Evolutionary conservation across 495 filamentous ascomycete genomes (phyloP).

Genomic region (Saxophila tyrrhenica): DNA sequence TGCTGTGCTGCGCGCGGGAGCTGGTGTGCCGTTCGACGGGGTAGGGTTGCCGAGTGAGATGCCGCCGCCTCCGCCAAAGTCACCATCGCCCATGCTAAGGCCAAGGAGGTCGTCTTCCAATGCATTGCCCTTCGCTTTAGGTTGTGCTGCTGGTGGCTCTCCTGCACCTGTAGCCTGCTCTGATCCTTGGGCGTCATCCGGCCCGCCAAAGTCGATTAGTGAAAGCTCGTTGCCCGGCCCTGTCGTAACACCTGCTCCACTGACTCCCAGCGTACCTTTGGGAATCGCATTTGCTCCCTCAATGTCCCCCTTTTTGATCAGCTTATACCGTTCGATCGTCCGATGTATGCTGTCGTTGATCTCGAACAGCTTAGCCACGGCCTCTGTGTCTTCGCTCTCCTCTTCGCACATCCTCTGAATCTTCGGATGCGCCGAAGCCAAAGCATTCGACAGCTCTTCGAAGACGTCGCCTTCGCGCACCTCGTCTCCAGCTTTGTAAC

Average conservation of each 20-base stretch:
- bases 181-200: conserved; percentile 30
- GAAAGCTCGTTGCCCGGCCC: conserved; percentile 77
- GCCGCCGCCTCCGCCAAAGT: conserved; percentile 61
- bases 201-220: conserved; percentile 74
- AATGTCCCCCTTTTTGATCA: conserved; percentile 86
- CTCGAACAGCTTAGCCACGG: conserved; percentile 86
- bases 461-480: conserved; percentile 88
- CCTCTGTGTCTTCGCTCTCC: conserved; percentile 91
- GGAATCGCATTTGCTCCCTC: conserved; percentile 78
- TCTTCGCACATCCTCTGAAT: conserved; percentile 99
- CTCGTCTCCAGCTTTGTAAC: conserved; percentile 67
- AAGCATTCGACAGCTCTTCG: conserved; percentile 83
- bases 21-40: conserved; percentile 12
- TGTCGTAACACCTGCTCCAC: conserved; percentile 54
- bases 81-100: conserved; percentile 51
- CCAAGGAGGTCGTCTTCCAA: conserved; percentile 55
- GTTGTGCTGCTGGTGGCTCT: conserved; percentile 22
- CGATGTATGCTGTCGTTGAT: conserved; percentile 98
- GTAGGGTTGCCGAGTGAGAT: conserved; percentile 62
- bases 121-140: conserved; percentile 38
- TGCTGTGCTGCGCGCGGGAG: not conserved
- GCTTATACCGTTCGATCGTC: conserved; percentile 86
- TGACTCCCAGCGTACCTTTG: conserved; percentile 65
- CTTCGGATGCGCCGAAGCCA: conserved; percentile 92
- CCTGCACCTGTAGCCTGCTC: conserved; percentile 25